Evolutionary conservation across 495 filamentous ascomycete genomes (phyloP).

Genomic region (Hyaloscypha variabilis): DNA sequence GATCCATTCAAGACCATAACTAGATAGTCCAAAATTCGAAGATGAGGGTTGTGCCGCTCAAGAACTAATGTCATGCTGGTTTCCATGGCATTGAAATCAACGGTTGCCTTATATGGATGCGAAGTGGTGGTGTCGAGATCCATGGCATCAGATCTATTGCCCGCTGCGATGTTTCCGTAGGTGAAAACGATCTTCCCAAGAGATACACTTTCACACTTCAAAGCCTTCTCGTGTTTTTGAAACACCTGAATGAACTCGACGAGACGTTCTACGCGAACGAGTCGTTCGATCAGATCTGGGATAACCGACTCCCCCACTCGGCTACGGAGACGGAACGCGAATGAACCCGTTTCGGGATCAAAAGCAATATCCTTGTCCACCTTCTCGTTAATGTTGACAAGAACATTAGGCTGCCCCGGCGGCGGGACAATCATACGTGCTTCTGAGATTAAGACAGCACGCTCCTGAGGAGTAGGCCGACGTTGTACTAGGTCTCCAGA

Average conservation of each 20-base stretch:
- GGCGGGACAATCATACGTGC: slow-evolving; percentile 42
- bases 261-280: slow-evolving; percentile 64
- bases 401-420: slow-evolving; percentile 39
- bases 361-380: slow-evolving; percentile 64
- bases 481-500: neutral
- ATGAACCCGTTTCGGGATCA: slow-evolving; percentile 54
- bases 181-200: slow-evolving; percentile 63
- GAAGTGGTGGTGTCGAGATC: slow-evolving; percentile 9
- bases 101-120: slow-evolving; percentile 31
- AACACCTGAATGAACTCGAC: slow-evolving; percentile 67
- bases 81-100: slow-evolving; percentile 39
- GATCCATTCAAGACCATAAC: slow-evolving; percentile 60
- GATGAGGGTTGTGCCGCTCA: slow-evolving; percentile 71
- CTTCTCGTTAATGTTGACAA: slow-evolving; percentile 49
- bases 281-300: slow-evolving; percentile 51
- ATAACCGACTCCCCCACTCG: slow-evolving; percentile 60
- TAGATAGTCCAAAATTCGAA: slow-evolving; percentile 68
- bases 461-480: slow-evolving; percentile 9
- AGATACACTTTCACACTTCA: slow-evolving; percentile 58
- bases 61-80: slow-evolving; percentile 53
- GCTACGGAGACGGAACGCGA: slow-evolving; percentile 59
- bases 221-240: slow-evolving; percentile 46
- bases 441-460: slow-evolving; percentile 37
- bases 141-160: slow-evolving; percentile 7
- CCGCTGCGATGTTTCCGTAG: slow-evolving; percentile 43